These are phyloP conservation scores for Coemansia sp. DNA, from an alignment of 192 early-diverging fungal genomes.

Conservation along the genomic window DNA sequence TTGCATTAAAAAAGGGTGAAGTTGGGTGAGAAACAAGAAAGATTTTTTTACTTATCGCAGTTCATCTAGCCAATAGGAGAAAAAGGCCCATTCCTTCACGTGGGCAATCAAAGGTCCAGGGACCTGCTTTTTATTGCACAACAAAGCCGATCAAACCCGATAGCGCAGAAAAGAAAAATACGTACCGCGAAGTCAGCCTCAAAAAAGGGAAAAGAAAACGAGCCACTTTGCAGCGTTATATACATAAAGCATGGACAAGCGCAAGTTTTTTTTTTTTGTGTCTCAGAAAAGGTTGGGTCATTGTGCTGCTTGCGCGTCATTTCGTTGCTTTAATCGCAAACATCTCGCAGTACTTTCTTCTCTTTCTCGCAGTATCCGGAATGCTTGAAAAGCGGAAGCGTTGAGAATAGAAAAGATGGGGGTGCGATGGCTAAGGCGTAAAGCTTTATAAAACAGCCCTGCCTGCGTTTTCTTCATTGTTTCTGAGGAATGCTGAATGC, in stretches of 20 bases:
- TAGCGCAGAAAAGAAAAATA: neutral
- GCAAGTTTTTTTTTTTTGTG: neutral
- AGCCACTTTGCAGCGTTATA: neutral
- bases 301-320: neutral
- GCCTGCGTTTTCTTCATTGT: neutral
- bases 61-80: conserved; percentile 1
- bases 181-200: neutral
- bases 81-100: neutral
- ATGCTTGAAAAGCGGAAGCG: neutral
- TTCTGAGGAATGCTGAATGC: neutral
- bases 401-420: neutral
- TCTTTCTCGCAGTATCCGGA: neutral
- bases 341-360: neutral
- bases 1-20: neutral
- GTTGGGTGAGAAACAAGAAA: neutral
- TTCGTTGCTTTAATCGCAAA: neutral
- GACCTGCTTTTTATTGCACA: neutral
- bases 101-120: neutral
- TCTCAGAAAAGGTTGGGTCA: neutral
- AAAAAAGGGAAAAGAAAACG: neutral
- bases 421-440: neutral
- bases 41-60: neutral
- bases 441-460: neutral
- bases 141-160: neutral
- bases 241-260: neutral